Conservation (phyloP, 495 filamentous ascomycete genomes). For the Podospora anserina region DNA sequence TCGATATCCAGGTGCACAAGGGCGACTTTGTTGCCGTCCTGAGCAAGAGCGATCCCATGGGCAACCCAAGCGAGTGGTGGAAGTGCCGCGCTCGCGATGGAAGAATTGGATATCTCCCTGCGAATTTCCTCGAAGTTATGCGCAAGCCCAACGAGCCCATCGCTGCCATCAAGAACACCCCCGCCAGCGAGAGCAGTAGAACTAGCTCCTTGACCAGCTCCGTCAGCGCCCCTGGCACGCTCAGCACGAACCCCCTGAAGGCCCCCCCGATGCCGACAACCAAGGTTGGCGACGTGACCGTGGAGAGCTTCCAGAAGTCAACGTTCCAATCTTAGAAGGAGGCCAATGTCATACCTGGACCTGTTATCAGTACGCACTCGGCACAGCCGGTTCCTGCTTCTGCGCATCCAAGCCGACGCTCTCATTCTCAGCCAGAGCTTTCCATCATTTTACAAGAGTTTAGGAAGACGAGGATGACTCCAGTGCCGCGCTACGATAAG, state of each 20-base stretch:
- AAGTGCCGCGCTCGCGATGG: conserved; percentile 90
- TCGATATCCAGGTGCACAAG: conserved; percentile 90
- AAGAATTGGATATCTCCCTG: conserved; percentile 83
- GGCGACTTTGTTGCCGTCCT: conserved; percentile 94
- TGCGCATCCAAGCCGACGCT: not conserved
- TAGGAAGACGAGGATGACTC: not conserved
- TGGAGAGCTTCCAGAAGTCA: conserved; percentile 88
- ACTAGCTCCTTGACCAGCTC: conserved; percentile 49
- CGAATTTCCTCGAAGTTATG: conserved; percentile 82
- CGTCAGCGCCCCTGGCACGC: conserved; percentile 35
- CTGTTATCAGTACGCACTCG: not conserved
- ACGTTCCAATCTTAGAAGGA: conserved; percentile 68
- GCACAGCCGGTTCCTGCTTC: not conserved
- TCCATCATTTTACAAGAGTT: not conserved
- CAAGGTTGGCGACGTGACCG: conserved; percentile 65
- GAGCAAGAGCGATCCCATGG: conserved; percentile 86
- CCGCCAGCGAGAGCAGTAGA: conserved; percentile 50
- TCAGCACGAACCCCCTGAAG: conserved; percentile 21
- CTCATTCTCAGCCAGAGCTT: not conserved
- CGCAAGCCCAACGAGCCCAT: conserved; percentile 52
- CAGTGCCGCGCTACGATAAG: not conserved
- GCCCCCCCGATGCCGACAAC: conserved; percentile 55
- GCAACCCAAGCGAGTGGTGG: conserved; percentile 96
- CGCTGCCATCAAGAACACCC: conserved; percentile 54
- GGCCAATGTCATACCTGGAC: not conserved